Evolutionary conservation across 176 grass and related monocot genomes (phyloP), one percentile per base, ranked within the genome.

Genomic region (Aegilops speltoides): DNA sequence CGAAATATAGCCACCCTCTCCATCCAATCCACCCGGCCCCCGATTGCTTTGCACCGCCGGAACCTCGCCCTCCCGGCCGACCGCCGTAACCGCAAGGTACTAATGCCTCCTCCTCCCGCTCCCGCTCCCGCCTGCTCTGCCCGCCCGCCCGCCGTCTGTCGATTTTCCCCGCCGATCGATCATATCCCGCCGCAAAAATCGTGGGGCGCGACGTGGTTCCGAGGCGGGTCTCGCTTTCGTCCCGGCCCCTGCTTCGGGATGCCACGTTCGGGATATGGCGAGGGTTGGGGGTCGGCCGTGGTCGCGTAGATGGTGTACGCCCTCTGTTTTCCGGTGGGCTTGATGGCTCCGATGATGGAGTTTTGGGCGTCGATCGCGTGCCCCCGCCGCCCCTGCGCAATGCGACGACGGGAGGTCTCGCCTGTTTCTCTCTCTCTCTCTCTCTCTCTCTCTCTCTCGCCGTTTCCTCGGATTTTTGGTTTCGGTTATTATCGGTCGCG

Each of bases 71-170:
- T 54, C 73, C 26, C 14, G 28, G n/a, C 71, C 46, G 8, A 72
- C 23, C 26, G 56, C 72, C 79, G 72, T 68, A 15, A 41, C 72
- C n/a, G 71, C 88, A n/a, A 90, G 88, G 88, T 90, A 82, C 38
- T 1, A 82, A 71, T 82, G 88, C 78, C 63, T 82, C 12, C 71
- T 16, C 73, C 13, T 73, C 2, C 26, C 7, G 11, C 16, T 60
- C 67, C 14, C 19, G 28, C 34, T 31, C 3, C 50, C 11, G 16
- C 17, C 23, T 8, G 61, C 26, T 36, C 43, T 69, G 52, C 52
- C 52, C 52, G 48, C 37, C 69, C 19, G 20, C 40, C 25, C 23
- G 14, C 67, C 31, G 50, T 78, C 62, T 15, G 14, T 82, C 37
- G 71, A 64, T 86, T 76, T 52, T 19, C 50, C 19, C 37, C 11